Base-by-base conservation (phyloP, 352 stramenopile genomes). In the Pythium graminicola region DNA sequence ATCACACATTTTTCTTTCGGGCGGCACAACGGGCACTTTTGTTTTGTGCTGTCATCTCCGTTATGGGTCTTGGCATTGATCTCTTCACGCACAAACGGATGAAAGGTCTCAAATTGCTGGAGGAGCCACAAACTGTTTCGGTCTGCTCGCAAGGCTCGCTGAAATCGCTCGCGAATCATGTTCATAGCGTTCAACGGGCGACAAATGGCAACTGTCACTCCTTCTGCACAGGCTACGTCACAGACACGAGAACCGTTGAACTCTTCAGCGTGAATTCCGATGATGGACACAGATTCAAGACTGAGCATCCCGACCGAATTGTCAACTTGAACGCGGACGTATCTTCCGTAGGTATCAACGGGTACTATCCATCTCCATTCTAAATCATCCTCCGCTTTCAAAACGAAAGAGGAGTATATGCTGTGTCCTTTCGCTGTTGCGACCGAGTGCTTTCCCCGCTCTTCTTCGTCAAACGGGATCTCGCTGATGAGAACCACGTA, bases 301-400 rank as follows among this genome's bases (percentile, higher is more conserved):
- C 68, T 67, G 1, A 91, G 56, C 69, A 89, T 87, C 2, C 50
- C 61, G 2, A 65, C 66, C 7, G 31, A 46, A 39, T 60, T 73
- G 2, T 88, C 78, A 28, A 86, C 51, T 45, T 89, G 78, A n/a
- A 91, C 49, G 7, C 81, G 76, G 45, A 89, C 54, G 23, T 74
- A 81, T 7, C 48, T 64, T 0, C 74, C 81, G 31, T 79, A 77
- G 1, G 73, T 86, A 35, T 85, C 73, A 16, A 78, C 57, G 22
- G 76, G 71, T 3, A 70, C 38, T 1, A 50, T 40, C 78, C 81
- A 91, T 6, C 32, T 48, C n/a, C 56, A 75, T 10, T 69, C 56
- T 5, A 23, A 51, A n/a, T 63, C 58, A 19, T 68, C 64, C 11
- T 57, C 43, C 6, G 47, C 19, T 26, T 45, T 32, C 20, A 79